Evolutionary conservation across 768 basidiomycete genomes (phyloP).

Genomic region (Tricholoma bakamatsutake): DNA sequence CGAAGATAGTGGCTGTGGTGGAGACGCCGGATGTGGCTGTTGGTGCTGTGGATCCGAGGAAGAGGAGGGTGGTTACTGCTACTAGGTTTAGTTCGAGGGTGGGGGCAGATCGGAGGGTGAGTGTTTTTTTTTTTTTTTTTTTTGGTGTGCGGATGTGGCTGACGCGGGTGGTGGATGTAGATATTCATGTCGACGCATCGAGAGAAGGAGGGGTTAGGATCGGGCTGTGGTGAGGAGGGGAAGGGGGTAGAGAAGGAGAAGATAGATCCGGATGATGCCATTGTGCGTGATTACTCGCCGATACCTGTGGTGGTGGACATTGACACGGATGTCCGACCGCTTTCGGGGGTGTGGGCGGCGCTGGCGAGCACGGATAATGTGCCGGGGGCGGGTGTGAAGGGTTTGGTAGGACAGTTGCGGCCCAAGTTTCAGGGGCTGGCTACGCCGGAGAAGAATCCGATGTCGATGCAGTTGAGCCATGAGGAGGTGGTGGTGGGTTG

Average conservation of each 20-base stretch:
- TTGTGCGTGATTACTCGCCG: conserved; percentile 14
- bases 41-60: conserved; percentile 80
- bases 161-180: conserved; percentile 36
- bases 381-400: conserved; percentile 41
- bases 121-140: too few species aligned
- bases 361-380: conserved; percentile 37
- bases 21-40: conserved; percentile 88
- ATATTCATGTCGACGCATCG: conserved; percentile 81
- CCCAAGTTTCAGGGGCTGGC: conserved; percentile 72
- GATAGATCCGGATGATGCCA: conserved; percentile 20
- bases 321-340: conserved; percentile 57
- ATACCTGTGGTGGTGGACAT: conserved; percentile 44
- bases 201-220: conserved; percentile 40
- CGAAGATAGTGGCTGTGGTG: conserved; percentile 74
- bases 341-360: conserved; percentile 73
- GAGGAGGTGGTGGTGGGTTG: conserved; percentile 90
- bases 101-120: conserved; percentile 77
- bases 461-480: conserved; percentile 89
- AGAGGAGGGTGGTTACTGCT: conserved; percentile 80
- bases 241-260: conserved; percentile 18
- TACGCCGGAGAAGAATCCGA: conserved; percentile 88
- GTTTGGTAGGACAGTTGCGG: conserved; percentile 58
- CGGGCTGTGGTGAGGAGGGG: conserved; percentile 18
- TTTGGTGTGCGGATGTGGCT: not conserved
- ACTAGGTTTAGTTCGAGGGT: conserved; percentile 81